phyloP scores from a whole-genome alignment of 805 yeast genomes.

The Schwanniomyces pseudopolymorphus region DNA sequence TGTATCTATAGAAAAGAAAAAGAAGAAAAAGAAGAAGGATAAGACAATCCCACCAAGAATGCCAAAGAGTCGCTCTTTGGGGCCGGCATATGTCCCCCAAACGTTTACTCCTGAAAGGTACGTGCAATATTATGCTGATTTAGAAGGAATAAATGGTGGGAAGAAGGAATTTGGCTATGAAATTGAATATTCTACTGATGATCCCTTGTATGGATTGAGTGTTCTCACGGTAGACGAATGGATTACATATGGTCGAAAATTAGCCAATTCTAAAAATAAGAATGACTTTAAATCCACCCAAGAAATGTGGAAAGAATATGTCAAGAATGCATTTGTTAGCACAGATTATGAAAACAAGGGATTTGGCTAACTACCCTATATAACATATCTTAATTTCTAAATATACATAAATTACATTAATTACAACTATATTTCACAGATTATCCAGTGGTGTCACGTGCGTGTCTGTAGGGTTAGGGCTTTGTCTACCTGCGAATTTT shows the following conservation, averaged over 20 bases:
- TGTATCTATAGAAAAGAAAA: constrained; percentile 4
- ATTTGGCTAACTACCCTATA: constrained; percentile 25
- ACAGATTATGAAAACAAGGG: constrained; percentile 61
- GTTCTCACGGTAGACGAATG: constrained; percentile 61
- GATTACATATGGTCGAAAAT: constrained; percentile 53
- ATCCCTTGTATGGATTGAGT: constrained; percentile 52
- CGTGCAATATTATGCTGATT: constrained; percentile 73
- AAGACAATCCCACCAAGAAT: constrained; percentile 60
- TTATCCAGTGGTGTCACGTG: not conserved
- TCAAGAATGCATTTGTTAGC: constrained; percentile 60
- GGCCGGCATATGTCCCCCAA: constrained; percentile 77
- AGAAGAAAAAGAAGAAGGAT: constrained; percentile 41
- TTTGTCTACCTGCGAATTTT: not conserved
- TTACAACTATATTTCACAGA: no score
- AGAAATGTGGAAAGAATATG: constrained; percentile 55
- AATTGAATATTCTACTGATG: constrained; percentile 70
- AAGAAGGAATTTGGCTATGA: constrained; percentile 53
- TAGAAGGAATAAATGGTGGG: constrained; percentile 46
- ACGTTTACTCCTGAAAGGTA: constrained; percentile 70
- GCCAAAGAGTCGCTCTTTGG: constrained; percentile 55
- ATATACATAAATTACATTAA: no score
- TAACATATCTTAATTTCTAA: no score
- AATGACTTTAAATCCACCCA: constrained; percentile 20
- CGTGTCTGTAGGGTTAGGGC: constrained; percentile 11
- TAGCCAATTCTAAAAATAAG: constrained; percentile 32